Evolutionary conservation across 1,139 yeast species (phyloP).

Genomic region (Hemisphaericaspora xylanilytica): DNA sequence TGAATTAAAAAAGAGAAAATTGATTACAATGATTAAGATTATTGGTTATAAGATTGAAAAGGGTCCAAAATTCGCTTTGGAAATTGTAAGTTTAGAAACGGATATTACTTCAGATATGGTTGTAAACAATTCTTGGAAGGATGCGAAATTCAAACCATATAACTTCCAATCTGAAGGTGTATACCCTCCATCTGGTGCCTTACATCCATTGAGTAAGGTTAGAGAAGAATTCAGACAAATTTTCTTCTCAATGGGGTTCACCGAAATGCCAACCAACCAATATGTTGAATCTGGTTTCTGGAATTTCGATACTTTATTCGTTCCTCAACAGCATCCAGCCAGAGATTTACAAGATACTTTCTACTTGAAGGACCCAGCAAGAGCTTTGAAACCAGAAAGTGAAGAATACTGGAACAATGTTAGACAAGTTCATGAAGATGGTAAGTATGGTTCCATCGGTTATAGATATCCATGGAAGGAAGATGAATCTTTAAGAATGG

Average conservation of each 20-base stretch:
- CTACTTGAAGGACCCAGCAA: conserved; percentile 87
- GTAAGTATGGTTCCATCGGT: conserved; percentile 93
- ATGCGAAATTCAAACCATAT: conserved; percentile 86
- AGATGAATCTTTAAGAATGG: conserved; percentile 86
- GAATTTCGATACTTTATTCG: conserved; percentile 95
- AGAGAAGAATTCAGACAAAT: conserved; percentile 97
- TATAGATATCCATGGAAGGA: conserved; percentile 97
- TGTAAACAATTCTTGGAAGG: conserved; percentile 74
- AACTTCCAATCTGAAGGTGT: conserved; percentile 96
- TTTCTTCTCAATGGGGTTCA: conserved; percentile 96
- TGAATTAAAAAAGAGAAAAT: conserved; percentile 93
- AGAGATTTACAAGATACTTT: conserved; percentile 98
- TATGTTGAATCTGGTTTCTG: conserved; percentile 98
- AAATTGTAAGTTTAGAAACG: conserved; percentile 80
- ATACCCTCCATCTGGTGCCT: conserved; percentile 81
- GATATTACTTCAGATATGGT: conserved; percentile 95
- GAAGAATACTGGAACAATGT: conserved; percentile 72
- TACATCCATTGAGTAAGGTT: conserved; percentile 94
- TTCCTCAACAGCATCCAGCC: conserved; percentile 99
- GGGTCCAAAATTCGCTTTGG: conserved; percentile 81
- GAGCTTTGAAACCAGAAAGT: conserved; percentile 81
- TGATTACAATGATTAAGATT: conserved; percentile 67
- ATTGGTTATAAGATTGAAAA: conserved; percentile 75
- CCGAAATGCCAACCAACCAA: conserved; percentile 98
- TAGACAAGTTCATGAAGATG: conserved; percentile 81